These are phyloP conservation scores for Chaetoceros tenuissimus DNA, from an alignment of 108 stramenopile genomes.

Conservation along the genomic window DNA sequence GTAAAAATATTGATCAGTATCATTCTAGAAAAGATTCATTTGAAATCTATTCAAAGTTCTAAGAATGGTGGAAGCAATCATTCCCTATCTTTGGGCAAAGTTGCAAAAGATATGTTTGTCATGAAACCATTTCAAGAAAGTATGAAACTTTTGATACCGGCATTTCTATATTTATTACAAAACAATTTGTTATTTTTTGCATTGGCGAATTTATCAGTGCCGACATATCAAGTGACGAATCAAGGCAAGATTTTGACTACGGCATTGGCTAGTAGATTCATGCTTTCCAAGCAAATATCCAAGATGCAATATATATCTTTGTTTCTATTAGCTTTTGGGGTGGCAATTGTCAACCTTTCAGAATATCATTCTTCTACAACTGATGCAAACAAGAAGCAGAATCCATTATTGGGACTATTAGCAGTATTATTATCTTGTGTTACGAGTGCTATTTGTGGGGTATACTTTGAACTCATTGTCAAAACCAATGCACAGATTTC, in stretches of 20 bases:
- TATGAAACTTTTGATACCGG: constrained; percentile 1
- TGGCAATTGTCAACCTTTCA: not conserved
- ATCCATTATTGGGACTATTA: constrained; percentile 54
- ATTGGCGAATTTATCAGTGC: not conserved
- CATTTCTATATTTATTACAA: constrained; percentile 1
- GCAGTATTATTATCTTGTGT: constrained; percentile 85
- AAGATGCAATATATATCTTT: constrained; percentile 1
- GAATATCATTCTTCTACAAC: no score
- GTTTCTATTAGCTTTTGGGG: not conserved
- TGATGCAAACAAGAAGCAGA: not conserved
- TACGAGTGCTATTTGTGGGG: constrained; percentile 88
- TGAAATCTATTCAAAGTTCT: no score
- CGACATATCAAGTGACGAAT: not conserved
- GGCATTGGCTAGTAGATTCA: not conserved
- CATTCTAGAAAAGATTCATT: no score
- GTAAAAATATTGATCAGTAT: no score
- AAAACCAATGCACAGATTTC: constrained; percentile 34
- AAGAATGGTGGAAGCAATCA: no score
- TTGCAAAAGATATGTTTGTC: no score
- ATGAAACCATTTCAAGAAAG: no score
- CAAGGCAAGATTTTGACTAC: constrained; percentile 6
- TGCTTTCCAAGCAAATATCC: not conserved
- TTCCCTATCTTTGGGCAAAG: no score
- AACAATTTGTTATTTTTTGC: not conserved
- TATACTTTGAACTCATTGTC: constrained; percentile 95